Conservation (phyloP, 345 rosid genomes). For the Clarkia xantiana region DNA sequence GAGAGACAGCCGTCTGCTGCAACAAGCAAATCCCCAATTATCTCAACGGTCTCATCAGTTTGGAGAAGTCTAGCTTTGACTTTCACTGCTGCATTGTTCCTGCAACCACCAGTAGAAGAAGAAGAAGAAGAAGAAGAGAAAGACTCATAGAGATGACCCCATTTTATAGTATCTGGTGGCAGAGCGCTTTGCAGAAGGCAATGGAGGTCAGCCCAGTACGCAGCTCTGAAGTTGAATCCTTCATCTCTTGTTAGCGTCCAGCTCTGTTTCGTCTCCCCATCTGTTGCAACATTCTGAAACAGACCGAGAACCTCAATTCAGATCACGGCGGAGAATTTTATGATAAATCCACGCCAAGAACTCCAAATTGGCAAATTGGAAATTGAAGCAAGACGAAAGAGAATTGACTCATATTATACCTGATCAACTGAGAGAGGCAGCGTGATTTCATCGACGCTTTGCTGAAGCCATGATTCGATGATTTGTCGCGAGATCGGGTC, state of each 20-base stretch:
- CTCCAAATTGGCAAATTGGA: no score
- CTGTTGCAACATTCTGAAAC: constrained; percentile 38
- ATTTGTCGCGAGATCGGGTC: constrained; percentile 6
- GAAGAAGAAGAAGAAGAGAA: constrained; percentile 49
- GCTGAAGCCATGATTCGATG: constrained; percentile 9
- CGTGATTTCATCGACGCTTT: constrained; percentile 6
- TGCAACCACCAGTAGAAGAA: constrained; percentile 15
- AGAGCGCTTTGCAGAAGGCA: constrained; percentile 30
- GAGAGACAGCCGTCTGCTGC: constrained; percentile 81
- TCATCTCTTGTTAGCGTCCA: constrained; percentile 48
- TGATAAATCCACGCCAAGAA: not conserved
- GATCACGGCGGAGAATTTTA: not conserved
- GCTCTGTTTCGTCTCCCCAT: constrained; percentile 20
- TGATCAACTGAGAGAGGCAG: constrained; percentile 10
- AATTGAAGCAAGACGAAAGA: no score
- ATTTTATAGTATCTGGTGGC: constrained; percentile 32
- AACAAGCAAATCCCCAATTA: constrained; percentile 48
- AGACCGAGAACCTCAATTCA: not conserved
- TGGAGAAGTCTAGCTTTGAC: constrained; percentile 34
- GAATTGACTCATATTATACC: constrained; percentile 1
- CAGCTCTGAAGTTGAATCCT: constrained; percentile 54
- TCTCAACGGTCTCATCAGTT: constrained; percentile 31
- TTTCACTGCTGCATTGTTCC: constrained; percentile 20
- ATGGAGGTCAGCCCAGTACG: constrained; percentile 73
- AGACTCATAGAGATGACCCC: constrained; percentile 57